Base-by-base conservation (phyloP, 306 rosid species). In the Abrus precatorius region DNA sequence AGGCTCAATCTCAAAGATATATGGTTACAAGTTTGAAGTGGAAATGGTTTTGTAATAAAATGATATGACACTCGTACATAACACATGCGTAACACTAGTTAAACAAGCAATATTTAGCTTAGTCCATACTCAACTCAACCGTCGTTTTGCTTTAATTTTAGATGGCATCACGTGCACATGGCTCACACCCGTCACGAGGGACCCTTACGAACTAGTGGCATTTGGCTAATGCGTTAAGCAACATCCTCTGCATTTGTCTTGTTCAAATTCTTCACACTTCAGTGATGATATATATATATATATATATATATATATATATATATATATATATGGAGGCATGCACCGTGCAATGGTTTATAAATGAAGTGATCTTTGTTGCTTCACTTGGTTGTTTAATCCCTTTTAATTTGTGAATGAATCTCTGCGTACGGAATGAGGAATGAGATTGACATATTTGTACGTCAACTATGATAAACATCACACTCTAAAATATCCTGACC, bases 221-320 rank as follows among this genome's bases (percentile, higher is more conserved):
- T 86, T 76, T 83, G 81, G 85, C 83, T 80, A 83, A 80, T 80
- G 87, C 89, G 86, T 86, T 48, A 86, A 86, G 89, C 85, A 86
- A 86, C 89, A 83, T 86, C 87, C 83, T 83, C 81, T 76, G 81
- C 69, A 64, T 75, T 81, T 79, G 82, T 82, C 85, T 34, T 9
- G 33, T 80, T 76, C 55, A 69, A 82, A 57, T 47, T 43, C 43
- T 66, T 63, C 52, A 69, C 66, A 61, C 61, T 57, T 70, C 38
- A 45, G 54, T 34, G 32, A 41, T 38, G 29, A 61, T 56, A 78
- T 34, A 63, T 50, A 71, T 52, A 45, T 10, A 4, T 2, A 36
- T 20, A 34, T 32, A 4, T n/a, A n/a, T n/a, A n/a, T n/a, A n/a
- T n/a, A n/a, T n/a, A 61, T 56, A 78, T 34, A 63, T 50, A 71